phyloP scores from a whole-genome alignment of 768 basidiomycete genomes.

The Clitopilus passeckerianus region DNA sequence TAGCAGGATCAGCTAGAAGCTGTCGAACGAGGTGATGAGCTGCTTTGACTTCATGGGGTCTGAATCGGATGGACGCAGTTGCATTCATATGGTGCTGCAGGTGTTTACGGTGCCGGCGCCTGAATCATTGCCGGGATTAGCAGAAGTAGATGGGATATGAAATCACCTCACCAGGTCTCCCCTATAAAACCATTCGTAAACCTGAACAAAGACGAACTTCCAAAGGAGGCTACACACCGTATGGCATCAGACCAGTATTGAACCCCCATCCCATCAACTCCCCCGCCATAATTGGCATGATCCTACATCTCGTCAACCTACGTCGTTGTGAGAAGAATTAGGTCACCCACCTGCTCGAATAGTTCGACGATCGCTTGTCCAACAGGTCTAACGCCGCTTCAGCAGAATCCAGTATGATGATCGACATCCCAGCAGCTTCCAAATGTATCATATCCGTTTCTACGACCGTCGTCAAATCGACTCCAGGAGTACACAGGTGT shows the following conservation, averaged over 20 bases:
- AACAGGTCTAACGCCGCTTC: conserved; percentile 36
- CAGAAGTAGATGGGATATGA: not conserved
- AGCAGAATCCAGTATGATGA: conserved; percentile 27
- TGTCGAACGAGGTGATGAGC: conserved; percentile 10
- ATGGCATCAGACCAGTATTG: not conserved
- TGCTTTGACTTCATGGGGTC: conserved; percentile 10
- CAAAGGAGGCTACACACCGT: not conserved
- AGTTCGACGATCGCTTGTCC: conserved; percentile 34
- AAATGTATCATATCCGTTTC: conserved; percentile 24
- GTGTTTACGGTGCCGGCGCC: conserved; percentile 4
- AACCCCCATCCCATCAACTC: conserved; percentile 19
- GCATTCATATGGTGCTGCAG: conserved; percentile 12
- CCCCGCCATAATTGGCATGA: conserved; percentile 13
- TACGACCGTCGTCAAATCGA: conserved; percentile 3
- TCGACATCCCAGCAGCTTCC: conserved; percentile 17
- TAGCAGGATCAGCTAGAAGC: conserved; percentile 24
- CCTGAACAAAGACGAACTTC: not conserved
- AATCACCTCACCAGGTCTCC: not conserved
- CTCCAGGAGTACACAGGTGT: not conserved
- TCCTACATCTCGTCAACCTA: not conserved
- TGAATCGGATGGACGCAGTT: conserved; percentile 4
- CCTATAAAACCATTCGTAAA: not conserved
- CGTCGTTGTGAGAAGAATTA: too few species aligned
- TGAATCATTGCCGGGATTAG: not conserved
- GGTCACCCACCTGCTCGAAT: conserved; percentile 19